Base-by-base conservation (phyloP, 768 basidiomycete genomes). In the Boletus tomentosulus region DNA sequence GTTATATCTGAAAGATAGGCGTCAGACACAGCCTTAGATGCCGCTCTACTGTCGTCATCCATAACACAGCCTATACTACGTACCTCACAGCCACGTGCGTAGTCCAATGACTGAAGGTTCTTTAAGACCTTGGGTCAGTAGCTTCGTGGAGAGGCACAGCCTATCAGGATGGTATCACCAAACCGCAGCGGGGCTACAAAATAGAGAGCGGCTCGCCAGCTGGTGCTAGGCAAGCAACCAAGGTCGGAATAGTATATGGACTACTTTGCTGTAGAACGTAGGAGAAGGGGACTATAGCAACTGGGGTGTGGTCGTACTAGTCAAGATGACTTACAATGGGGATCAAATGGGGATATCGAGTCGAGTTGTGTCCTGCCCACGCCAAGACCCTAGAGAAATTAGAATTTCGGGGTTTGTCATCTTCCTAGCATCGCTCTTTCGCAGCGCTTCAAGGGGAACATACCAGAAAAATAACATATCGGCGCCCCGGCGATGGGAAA, bases 1-100 rank as follows among this genome's bases (percentile, higher is more conserved):
- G 10, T 64, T 59, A 54, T 65, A 65, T 66, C 61, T 62, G 33
- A 43, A 49, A 57, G 45, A 55, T 48, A 45, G 28, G 53, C 47
- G 51, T 43, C 13, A 12, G 46, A 27, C 58, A 67, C 62, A 58
- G 65, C 59, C 6, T 49, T 48, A 28, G 38, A 25, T 8, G 41
- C 27, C 38, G 19, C 19, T 27, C 16, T 19, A 28, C 34, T 27
- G 22, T 57, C 28, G 34, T 44, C 25, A 44, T 46, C 46, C 6
- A 31, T 33, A 10, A 15, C 52, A 66, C 58, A 62, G 66, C 60
- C 48, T 46, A 34, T 4, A 25, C 34, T 15, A 57, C 51, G 5
- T 31, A 56, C 57, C 57, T 53, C 60, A 65, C 51, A 57, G 62
- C 64, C 65, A 56, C 61, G 11, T 22, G 49, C 12, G 54, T 6